Percentiles rank a stretch among this genome's conserved stretches.
phyloP scores from a whole-genome alignment of 257 asterid genomes.

The Lycium ferocissimum region DNA sequence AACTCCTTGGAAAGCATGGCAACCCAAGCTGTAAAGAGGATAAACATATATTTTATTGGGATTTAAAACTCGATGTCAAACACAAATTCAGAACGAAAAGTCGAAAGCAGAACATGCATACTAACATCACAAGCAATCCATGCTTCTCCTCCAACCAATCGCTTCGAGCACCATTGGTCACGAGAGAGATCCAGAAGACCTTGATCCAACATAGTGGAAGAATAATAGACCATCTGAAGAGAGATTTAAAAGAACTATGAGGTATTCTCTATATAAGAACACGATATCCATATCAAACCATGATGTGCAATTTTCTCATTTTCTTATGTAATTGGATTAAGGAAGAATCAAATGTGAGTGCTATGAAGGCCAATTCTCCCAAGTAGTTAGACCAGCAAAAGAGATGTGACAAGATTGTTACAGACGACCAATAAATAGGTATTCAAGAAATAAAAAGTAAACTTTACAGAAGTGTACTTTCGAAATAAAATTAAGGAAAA shows the following conservation, averaged over 20 bases:
- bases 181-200: constrained; percentile 71
- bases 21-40: constrained; percentile 65
- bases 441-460: neutral
- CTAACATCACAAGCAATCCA: constrained; percentile 85
- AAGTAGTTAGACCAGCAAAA: constrained; percentile 6
- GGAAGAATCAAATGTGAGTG: constrained; percentile 1
- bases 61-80: constrained; percentile 8
- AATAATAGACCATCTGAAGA: constrained; percentile 77
- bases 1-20: constrained; percentile 81
- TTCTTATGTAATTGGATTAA: neutral
- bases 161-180: constrained; percentile 76
- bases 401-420: neutral
- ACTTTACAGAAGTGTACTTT: neutral
- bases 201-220: constrained; percentile 87
- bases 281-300: neutral
- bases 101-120: constrained; percentile 15
- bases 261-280: neutral
- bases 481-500: neutral
- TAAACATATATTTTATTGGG: neutral
- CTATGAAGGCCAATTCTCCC: neutral
- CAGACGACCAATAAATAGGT: neutral
- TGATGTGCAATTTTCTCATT: neutral
- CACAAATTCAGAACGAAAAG: neutral
- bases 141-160: constrained; percentile 85
- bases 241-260: constrained; percentile 34